These are phyloP conservation scores for Parastagonospora nodorum DNA, from an alignment of 2,329 filamentous ascomycete genomes.

Conservation along the genomic window DNA sequence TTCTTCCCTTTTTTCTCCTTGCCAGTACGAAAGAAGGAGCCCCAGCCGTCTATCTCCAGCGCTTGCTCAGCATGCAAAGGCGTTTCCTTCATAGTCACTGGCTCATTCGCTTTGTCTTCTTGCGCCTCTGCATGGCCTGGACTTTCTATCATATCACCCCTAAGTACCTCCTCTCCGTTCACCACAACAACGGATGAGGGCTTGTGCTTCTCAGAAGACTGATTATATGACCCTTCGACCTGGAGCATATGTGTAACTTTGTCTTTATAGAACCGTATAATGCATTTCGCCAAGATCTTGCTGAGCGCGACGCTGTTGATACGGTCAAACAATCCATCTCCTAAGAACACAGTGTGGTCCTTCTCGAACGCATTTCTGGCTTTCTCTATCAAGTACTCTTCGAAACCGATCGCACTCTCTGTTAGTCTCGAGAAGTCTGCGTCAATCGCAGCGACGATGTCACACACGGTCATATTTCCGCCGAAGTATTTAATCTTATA, in stretches of 20 bases:
- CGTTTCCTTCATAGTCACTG: no score
- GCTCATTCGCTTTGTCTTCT: no score
- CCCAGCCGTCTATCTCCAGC: no score
- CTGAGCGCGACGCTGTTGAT: conserved; percentile 12
- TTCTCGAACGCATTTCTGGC: conserved; percentile 12
- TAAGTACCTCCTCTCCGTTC: neutral
- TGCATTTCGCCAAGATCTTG: conserved; percentile 10
- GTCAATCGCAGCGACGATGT: conserved; percentile 13
- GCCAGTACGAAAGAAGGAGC: no score
- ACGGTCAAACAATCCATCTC: conserved; percentile 8
- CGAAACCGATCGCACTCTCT: conserved; percentile 10
- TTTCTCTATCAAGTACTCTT: conserved; percentile 15
- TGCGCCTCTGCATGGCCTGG: no score
- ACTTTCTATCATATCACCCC: no score
- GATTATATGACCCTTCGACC: neutral
- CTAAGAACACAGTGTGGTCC: conserved; percentile 12
- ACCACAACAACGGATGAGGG: neutral
- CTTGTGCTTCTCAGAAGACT: neutral
- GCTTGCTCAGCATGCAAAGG: no score
- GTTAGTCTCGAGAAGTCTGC: conserved; percentile 11
- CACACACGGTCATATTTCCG: conserved; percentile 10
- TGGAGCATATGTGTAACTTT: conserved; percentile 11
- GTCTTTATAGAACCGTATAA: conserved; percentile 11
- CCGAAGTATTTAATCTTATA: conserved; percentile 8
- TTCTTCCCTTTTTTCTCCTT: no score